Evolutionary conservation across 768 basidiomycete species (phyloP), one percentile per base, ranked within the genome.

Genomic region (Boletus barrowsii): DNA sequence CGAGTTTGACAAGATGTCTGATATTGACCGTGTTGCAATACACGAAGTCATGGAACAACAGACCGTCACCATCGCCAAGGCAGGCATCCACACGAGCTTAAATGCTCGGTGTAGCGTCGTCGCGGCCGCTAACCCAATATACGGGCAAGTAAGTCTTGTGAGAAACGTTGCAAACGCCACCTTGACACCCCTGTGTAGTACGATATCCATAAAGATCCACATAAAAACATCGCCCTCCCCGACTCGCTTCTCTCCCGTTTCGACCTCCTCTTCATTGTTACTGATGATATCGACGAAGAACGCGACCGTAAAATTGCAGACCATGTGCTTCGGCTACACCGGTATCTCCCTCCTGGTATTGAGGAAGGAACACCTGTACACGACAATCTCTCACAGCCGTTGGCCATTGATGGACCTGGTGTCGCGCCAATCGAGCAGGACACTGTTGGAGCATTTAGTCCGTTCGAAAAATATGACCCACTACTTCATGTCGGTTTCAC

Each of bases 41-140:
- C 97, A 99, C 74, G 97, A 99, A 83, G 97, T 98, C 67, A 99
- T 99, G 97, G 97, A 98, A 69, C 96, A 98, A 71, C 97, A 99
- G 69, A 99, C 97, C 0, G 96, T 99, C 44, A 98, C 97, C 10
- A 99, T 99, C 60, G 97, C 97, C 45, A 99, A 99, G 67, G 97
- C 97, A 13, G 97, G 97, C 54, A 99, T 99, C 60, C 97, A 98
- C 68, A 99, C 97, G 0, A 94, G 90, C 68, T 79, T 99, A 63
- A 99, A 99, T 71, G 97, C 97, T 5, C 83, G 97, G 40, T 98
- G 97, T 70, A 96, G 93, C 62, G 97, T 99, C 43, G 86, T 99
- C 47, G 97, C 97, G 20, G 97, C 97, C 35, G 97, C 97, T 33
- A 99, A 98, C 70, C 97, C 97, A 3, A 97, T 98, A 59, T 99